These are phyloP conservation scores for Pichiaceae sp. DNA, from an alignment of 1,139 yeast genomes.

Conservation along the genomic window DNA sequence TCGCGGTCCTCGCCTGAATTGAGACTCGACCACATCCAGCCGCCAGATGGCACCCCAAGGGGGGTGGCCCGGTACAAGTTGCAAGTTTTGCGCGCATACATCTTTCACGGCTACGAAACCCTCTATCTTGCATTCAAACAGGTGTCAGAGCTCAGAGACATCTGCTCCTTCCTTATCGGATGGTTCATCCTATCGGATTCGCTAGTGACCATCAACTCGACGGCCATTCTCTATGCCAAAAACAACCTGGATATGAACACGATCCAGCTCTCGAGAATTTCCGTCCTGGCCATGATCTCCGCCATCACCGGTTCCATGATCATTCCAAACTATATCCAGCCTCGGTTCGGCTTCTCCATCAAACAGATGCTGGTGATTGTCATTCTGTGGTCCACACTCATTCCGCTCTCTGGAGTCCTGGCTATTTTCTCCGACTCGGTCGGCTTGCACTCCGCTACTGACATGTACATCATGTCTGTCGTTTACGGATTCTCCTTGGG, in stretches of 20 bases:
- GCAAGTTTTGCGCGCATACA: constrained; percentile 23
- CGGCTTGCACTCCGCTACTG: constrained; percentile 52
- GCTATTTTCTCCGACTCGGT: constrained; percentile 44
- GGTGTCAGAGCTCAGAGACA: constrained; percentile 50
- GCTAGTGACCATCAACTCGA: constrained; percentile 62
- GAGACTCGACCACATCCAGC: constrained; percentile 5
- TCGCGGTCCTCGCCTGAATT: constrained; percentile 29
- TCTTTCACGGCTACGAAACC: constrained; percentile 52
- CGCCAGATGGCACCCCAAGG: constrained; percentile 4
- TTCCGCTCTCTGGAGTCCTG: constrained; percentile 57
- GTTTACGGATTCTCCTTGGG: constrained; percentile 71
- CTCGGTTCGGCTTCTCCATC: constrained; percentile 31
- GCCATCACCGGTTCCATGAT: constrained; percentile 56
- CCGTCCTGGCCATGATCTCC: constrained; percentile 51
- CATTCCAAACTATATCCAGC: constrained; percentile 41
- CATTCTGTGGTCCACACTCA: constrained; percentile 50
- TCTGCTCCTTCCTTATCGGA: constrained; percentile 48
- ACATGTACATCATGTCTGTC: constrained; percentile 54
- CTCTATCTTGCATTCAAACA: constrained; percentile 42
- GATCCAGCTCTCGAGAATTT: constrained; percentile 49
- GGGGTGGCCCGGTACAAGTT: constrained; percentile 7
- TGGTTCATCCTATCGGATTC: constrained; percentile 71
- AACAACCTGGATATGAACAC: constrained; percentile 60
- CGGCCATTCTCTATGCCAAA: constrained; percentile 63
- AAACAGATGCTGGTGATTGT: constrained; percentile 40